phyloP scores from a whole-genome alignment of 352 stramenopile species.

The Globisporangium splendens region DNA sequence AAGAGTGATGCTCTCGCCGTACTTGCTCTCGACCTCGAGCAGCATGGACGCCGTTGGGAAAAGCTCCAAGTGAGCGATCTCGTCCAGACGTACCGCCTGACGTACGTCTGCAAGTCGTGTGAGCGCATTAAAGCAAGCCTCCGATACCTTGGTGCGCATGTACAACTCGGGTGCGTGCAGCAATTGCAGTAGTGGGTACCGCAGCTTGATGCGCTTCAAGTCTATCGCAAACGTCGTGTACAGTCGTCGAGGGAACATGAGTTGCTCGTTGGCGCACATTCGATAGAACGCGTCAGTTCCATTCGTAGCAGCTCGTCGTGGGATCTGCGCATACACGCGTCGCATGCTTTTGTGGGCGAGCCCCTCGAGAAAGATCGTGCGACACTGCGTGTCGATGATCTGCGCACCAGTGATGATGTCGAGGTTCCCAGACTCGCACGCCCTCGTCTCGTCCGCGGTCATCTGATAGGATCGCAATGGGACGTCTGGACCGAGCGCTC shows the following conservation, averaged over 20 bases:
- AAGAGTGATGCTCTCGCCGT: constrained; percentile 88
- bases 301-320: constrained; percentile 25
- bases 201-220: constrained; percentile 88
- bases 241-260: constrained; percentile 74
- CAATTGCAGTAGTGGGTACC: constrained; percentile 70
- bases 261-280: constrained; percentile 66
- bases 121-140: constrained; percentile 78
- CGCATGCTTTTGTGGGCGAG: constrained; percentile 58
- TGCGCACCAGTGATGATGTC: constrained; percentile 87
- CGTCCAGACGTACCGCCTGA: constrained; percentile 35
- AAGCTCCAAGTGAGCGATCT: constrained; percentile 60
- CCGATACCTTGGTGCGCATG: constrained; percentile 83
- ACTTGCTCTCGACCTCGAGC: constrained; percentile 88
- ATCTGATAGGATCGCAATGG: constrained; percentile 83
- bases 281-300: constrained; percentile 31
- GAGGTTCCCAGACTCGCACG: constrained; percentile 50
- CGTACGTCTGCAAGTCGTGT: constrained; percentile 66
- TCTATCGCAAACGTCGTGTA: constrained; percentile 88
- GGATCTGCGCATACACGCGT: constrained; percentile 34
- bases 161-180: constrained; percentile 84
- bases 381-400: constrained; percentile 81
- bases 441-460: constrained; percentile 43
- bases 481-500: constrained; percentile 34
- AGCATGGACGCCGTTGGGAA: constrained; percentile 80
- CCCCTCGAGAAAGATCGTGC: constrained; percentile 88